phyloP scores from a whole-genome alignment of 768 basidiomycete species.

The Lactarius quietus region DNA sequence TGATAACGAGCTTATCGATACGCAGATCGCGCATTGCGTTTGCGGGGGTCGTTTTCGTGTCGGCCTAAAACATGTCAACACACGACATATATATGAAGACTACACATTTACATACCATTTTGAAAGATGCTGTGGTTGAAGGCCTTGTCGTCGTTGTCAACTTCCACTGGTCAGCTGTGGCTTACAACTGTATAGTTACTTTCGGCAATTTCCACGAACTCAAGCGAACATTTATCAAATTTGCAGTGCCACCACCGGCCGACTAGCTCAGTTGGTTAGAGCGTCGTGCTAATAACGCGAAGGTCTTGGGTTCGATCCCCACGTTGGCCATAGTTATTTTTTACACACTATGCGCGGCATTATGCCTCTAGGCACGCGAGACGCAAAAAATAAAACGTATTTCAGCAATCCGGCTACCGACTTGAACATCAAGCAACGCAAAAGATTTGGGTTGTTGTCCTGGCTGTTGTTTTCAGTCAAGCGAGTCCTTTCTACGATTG shows the following conservation, averaged over 20 bases:
- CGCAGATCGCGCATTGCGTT: constrained; percentile 97
- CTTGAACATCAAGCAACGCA: too few species aligned
- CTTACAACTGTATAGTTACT: background rate
- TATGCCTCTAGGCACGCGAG: background rate
- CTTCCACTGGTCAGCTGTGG: background rate
- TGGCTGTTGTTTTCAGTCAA: background rate
- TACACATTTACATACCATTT: background rate
- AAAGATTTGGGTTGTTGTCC: too few species aligned
- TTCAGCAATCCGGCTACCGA: too few species aligned
- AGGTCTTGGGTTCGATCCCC: constrained; percentile 34
- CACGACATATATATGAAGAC: background rate
- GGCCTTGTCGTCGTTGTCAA: background rate
- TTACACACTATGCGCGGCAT: background rate
- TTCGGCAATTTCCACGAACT: background rate
- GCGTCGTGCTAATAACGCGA: constrained; percentile 75
- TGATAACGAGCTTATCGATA: constrained; percentile 99
- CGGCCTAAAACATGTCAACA: constrained; percentile 51
- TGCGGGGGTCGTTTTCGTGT: constrained; percentile 80
- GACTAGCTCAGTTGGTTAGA: constrained; percentile 94
- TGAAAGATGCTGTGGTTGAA: background rate
- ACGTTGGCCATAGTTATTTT: constrained; percentile 27
- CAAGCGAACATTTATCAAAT: background rate
- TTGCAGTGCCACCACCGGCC: constrained; percentile 40
- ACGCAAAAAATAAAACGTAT: background rate
- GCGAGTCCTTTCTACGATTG: background rate